Conservation (phyloP, 202 grass and related monocot species). For the Brachypodium distachyon region DNA sequence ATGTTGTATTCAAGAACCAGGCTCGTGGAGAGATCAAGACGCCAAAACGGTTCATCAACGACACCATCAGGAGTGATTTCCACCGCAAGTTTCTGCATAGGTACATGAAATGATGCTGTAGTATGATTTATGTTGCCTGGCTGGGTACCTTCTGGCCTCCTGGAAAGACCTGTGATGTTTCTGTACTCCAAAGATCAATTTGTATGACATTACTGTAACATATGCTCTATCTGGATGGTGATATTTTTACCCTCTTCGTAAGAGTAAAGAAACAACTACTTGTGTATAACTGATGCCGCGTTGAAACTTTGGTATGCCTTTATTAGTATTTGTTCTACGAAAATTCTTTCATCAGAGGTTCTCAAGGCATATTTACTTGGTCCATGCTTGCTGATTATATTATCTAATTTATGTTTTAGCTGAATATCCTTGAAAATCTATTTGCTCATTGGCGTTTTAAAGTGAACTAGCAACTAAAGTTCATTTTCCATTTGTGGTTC, state of each 20-base stretch:
- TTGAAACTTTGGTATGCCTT: not conserved
- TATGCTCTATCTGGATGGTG: not conserved
- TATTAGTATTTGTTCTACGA: not conserved
- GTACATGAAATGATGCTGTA: constrained; percentile 78
- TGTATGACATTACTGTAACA: constrained; percentile 21
- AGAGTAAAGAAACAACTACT: not conserved
- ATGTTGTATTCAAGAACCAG: constrained; percentile 95
- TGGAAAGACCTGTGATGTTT: constrained; percentile 3
- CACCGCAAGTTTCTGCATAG: constrained; percentile 96
- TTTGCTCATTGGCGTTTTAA: not conserved
- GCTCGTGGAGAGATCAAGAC: constrained; percentile 76
- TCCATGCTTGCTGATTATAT: not conserved
- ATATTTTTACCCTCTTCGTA: not conserved
- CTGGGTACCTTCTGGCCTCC: not conserved
- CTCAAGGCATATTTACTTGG: not conserved
- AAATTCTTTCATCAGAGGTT: not conserved
- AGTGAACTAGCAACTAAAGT: not conserved
- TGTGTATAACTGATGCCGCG: not conserved
- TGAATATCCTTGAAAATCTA: not conserved
- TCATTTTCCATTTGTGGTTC: not conserved
- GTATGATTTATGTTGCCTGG: not conserved
- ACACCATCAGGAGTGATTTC: constrained; percentile 97
- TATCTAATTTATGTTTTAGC: not conserved
- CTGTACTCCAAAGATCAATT: not conserved
- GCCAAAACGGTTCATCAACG: constrained; percentile 85